phyloP scores from a whole-genome alignment of 2,329 filamentous ascomycete genomes.

The Macroventuria anomochaeta region DNA sequence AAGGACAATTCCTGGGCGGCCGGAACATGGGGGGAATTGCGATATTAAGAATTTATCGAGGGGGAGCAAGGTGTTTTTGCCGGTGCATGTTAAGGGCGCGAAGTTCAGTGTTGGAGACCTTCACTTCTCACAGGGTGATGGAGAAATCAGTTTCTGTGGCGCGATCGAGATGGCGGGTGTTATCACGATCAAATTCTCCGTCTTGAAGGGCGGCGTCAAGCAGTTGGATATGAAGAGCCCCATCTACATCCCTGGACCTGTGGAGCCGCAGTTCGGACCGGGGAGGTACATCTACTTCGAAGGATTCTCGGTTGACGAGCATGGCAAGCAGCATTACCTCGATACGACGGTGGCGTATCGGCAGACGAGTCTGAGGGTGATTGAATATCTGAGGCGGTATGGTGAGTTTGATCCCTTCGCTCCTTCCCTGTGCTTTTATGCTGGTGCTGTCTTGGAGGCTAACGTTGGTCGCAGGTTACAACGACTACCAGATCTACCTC shows the following conservation, averaged over 20 bases:
- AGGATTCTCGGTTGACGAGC: slow-evolving; percentile 86
- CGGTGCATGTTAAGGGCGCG: slow-evolving; percentile 83
- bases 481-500: slow-evolving; percentile 82
- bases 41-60: slow-evolving; percentile 87
- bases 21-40: slow-evolving; percentile 89
- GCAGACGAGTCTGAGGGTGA: slow-evolving; percentile 77
- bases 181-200: slow-evolving; percentile 88
- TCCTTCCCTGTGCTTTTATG: not conserved
- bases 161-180: slow-evolving; percentile 94
- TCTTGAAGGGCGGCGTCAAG: slow-evolving; percentile 80
- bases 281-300: slow-evolving; percentile 85
- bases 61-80: slow-evolving; percentile 83
- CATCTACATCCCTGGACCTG: slow-evolving; percentile 84
- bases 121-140: slow-evolving; percentile 87
- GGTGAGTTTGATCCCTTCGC: slow-evolving; percentile 51
- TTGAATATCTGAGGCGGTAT: slow-evolving; percentile 80
- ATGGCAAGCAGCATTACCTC: slow-evolving; percentile 88
- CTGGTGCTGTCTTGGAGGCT: not conserved
- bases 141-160: slow-evolving; percentile 72
- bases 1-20: slow-evolving; percentile 80
- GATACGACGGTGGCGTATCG: slow-evolving; percentile 87
- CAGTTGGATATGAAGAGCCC: slow-evolving; percentile 80
- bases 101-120: slow-evolving; percentile 91
- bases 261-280: slow-evolving; percentile 86
- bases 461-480: slow-evolving; percentile 53